A percentile compares a stretch with the other conserved stretches of the same genome.
Evolutionary conservation across 2,329 filamentous ascomycete genomes (phyloP).

Genomic region (Cordyceps cateniannulata): DNA sequence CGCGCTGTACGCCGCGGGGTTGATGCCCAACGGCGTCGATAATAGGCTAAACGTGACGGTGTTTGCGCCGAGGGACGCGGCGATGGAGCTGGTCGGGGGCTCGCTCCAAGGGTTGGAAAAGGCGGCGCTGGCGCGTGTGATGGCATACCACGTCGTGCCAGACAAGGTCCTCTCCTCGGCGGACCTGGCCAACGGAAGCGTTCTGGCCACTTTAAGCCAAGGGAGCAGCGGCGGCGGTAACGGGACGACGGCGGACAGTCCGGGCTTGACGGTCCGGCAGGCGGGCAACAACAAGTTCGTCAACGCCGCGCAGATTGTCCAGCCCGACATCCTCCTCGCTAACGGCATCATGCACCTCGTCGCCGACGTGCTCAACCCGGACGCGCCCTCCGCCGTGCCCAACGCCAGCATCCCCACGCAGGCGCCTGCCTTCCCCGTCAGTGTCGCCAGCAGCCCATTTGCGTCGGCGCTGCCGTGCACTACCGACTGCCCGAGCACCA

Average conservation of each 20-base stretch:
- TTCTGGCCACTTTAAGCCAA: conserved; percentile 32
- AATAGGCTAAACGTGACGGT: conserved; percentile 46
- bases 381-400: conserved; percentile 27
- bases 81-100: conserved; percentile 52
- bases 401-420: conserved; percentile 35
- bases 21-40: conserved; percentile 37
- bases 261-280: conserved; percentile 33
- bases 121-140: conserved; percentile 42
- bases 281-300: conserved; percentile 40
- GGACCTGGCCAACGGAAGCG: conserved; percentile 26
- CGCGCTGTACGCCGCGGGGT: conserved; percentile 23
- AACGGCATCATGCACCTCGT: conserved; percentile 55
- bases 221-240: not conserved
- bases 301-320: conserved; percentile 48
- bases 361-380: conserved; percentile 45
- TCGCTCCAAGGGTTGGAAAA: conserved; percentile 28
- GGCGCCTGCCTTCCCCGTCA: conserved; percentile 47
- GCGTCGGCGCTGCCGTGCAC: conserved; percentile 38
- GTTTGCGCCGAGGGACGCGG: conserved; percentile 56
- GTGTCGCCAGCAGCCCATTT: conserved; percentile 36
- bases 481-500: conserved; percentile 27
- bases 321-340: conserved; percentile 45
- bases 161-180: conserved; percentile 46
- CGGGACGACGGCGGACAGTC: conserved; percentile 14
- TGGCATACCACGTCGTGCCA: conserved; percentile 61